Evolutionary conservation across 129 eudicot species (phyloP), one percentile per base, ranked within the genome.

Genomic region (Cynara cardunculus): DNA sequence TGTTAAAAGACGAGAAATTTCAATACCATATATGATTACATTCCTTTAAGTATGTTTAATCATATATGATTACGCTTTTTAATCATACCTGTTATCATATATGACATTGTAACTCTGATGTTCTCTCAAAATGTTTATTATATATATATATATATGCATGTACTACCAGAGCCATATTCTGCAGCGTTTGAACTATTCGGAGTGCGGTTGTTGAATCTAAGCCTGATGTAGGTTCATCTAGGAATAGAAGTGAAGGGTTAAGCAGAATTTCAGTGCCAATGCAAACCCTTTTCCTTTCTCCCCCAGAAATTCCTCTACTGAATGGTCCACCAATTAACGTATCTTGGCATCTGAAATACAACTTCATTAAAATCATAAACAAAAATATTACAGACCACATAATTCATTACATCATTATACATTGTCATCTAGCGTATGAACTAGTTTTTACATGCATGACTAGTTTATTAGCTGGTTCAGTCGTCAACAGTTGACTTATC

Each of bases 181-280:
- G 81, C 25, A 86, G 78, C 84, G 79, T 78, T 37, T 86, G 89
- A 34, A 86, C 65, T 10, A 86, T 82, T 25, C 72, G 67, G 61
- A 86, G 86, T 1, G 86, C 89, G 1, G 89, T 82, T n/a, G 89
- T 81, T 53, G 89, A 81, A 73, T 86, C 89, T n/a, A 86, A 76
- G 4, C 89, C 89, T 1, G 89, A 86, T 53, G 89, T 86, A 10
- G 89, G 89, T 73, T 86, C 89, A 39, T 86, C 89, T 16, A 86
- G 62, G 78, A 86, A 78, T 2, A 86, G 73, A 73, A 86, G 86
- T 18, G 89, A 86, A 7, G 89, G 89, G 69, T 86, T 86, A 10
- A 86, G 86, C 25, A 86, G 80, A 26, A 86, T 74, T 74, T 86
- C 89, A 11, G 76, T 86, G 22, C 89, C 86, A 25, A 86, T 86